phyloP scores from a whole-genome alignment of 208 protist species.

The Herpetomonas samuelpessoai region DNA sequence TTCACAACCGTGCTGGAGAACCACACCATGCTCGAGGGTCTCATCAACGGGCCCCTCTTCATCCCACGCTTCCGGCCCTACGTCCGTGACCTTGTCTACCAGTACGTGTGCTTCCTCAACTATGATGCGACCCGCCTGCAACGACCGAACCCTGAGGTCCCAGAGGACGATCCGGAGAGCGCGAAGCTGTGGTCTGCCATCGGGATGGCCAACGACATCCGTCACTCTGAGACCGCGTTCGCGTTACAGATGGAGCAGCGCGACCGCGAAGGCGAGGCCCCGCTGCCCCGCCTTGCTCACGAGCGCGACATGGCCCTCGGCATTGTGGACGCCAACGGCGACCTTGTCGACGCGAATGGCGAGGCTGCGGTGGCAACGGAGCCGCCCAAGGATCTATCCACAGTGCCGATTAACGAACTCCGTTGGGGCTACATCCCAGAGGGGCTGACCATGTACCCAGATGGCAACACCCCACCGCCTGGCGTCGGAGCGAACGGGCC shows the following conservation, averaged over 20 bases:
- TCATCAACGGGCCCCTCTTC: slow-evolving; percentile 69
- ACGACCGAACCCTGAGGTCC: slow-evolving; percentile 13
- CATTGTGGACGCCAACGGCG: not conserved
- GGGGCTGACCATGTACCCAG: slow-evolving; percentile 70
- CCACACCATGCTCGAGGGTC: slow-evolving; percentile 68
- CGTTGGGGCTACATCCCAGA: slow-evolving; percentile 77
- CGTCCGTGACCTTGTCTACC: slow-evolving; percentile 90
- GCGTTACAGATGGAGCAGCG: slow-evolving; percentile 36
- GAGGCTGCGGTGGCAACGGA: slow-evolving; percentile 10
- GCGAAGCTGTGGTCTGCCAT: slow-evolving; percentile 27
- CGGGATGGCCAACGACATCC: slow-evolving; percentile 52
- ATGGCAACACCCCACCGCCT: slow-evolving; percentile 19
- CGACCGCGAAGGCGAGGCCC: slow-evolving; percentile 36
- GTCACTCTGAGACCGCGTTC: slow-evolving; percentile 45
- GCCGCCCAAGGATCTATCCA: slow-evolving; percentile 14
- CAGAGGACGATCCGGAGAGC: slow-evolving; percentile 24
- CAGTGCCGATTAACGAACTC: slow-evolving; percentile 54
- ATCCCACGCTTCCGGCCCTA: slow-evolving; percentile 76
- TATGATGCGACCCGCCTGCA: slow-evolving; percentile 56
- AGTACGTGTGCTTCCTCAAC: slow-evolving; percentile 93
- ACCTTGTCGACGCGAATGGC: no score
- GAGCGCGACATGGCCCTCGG: slow-evolving; percentile 24
- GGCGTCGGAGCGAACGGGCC: not conserved
- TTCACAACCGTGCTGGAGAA: slow-evolving; percentile 92
- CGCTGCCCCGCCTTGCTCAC: slow-evolving; percentile 45